These are phyloP conservation scores for Ogataea degrootiae DNA, from an alignment of 805 yeast species.

Conservation along the genomic window DNA sequence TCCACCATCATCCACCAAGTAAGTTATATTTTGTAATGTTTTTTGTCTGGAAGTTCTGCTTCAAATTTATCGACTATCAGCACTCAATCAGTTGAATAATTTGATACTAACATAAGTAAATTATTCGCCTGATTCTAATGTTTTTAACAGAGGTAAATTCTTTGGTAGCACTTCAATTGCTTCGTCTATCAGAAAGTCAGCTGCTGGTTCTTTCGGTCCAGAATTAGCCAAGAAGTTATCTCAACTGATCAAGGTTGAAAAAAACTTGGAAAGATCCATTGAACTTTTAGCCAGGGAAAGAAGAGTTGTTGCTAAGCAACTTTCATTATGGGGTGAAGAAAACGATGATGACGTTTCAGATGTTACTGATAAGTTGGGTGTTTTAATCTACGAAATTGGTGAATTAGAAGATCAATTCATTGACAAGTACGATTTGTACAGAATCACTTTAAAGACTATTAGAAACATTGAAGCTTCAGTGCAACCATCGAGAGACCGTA, in stretches of 20 bases:
- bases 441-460: slow-evolving; percentile 89
- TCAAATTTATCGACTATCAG: background rate
- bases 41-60: background rate
- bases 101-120: slow-evolving; percentile 1
- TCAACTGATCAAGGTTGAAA: slow-evolving; percentile 91
- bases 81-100: background rate
- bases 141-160: slow-evolving; percentile 47
- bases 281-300: slow-evolving; percentile 93
- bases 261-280: slow-evolving; percentile 89
- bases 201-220: slow-evolving; percentile 93
- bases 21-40: slow-evolving; percentile 3
- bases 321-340: slow-evolving; percentile 96
- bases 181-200: slow-evolving; percentile 65
- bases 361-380: slow-evolving; percentile 96
- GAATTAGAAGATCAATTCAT: slow-evolving; percentile 98
- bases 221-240: slow-evolving; percentile 90
- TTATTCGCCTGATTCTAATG: background rate
- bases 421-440: slow-evolving; percentile 97
- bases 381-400: slow-evolving; percentile 90
- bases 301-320: slow-evolving; percentile 94
- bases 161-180: slow-evolving; percentile 73
- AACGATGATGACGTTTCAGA: slow-evolving; percentile 97
- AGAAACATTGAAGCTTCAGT: slow-evolving; percentile 97
- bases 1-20: slow-evolving; percentile 66
- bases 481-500: slow-evolving; percentile 97